Conservation (phyloP, 305 asterid genomes). For the Ilex paraguariensis region DNA sequence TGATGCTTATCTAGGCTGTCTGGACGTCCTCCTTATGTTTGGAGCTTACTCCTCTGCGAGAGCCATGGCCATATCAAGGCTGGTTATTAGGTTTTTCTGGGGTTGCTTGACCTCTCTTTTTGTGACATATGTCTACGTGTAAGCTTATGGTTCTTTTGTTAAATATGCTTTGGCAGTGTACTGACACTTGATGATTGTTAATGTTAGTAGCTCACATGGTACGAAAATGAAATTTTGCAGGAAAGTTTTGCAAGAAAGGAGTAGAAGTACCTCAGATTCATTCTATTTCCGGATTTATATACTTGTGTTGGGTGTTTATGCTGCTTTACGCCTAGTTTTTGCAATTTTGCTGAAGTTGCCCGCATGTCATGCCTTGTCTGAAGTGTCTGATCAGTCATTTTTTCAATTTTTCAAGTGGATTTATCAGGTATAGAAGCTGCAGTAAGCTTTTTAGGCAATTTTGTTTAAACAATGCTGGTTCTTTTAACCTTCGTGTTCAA, state of each 20-base stretch:
- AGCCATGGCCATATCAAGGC: conserved; percentile 97
- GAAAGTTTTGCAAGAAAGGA: conserved; percentile 72
- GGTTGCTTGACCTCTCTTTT: conserved; percentile 67
- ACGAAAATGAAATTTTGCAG: conserved; percentile 34
- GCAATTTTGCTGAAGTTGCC: conserved; percentile 80
- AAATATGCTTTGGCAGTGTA: not conserved
- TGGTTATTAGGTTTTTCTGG: conserved; percentile 94
- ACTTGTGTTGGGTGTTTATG: conserved; percentile 87
- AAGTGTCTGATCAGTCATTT: conserved; percentile 86
- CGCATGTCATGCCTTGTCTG: conserved; percentile 77
- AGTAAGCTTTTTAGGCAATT: too few species aligned
- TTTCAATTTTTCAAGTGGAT: conserved; percentile 99
- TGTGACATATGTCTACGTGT: conserved; percentile 74
- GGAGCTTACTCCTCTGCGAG: conserved; percentile 96
- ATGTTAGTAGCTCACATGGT: not conserved
- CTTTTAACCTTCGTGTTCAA: conserved; percentile 2
- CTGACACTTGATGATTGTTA: conserved; percentile 5
- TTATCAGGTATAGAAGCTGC: conserved; percentile 52
- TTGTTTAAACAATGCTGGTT: not conserved
- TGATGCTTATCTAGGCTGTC: conserved; percentile 48
- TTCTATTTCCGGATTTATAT: conserved; percentile 86
- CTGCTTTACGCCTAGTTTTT: conserved; percentile 69
- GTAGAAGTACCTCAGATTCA: conserved; percentile 50
- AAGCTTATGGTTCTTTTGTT: conserved; percentile 29
- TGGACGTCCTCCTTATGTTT: conserved; percentile 87